These are phyloP conservation scores for Pleurotus giganteus DNA, from an alignment of 768 basidiomycete species.

Conservation along the genomic window DNA sequence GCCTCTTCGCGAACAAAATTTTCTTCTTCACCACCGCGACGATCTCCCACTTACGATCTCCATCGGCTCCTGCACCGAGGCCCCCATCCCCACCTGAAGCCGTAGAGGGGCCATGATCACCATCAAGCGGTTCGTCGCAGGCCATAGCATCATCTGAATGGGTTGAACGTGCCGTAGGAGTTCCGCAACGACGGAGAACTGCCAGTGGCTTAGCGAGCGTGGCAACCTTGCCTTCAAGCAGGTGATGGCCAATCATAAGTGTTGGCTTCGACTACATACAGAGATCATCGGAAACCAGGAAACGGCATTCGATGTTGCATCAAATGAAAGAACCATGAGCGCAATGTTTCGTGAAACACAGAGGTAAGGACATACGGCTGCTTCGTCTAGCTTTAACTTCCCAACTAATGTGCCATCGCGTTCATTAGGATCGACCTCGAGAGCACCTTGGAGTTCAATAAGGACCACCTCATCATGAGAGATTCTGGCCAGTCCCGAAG, in stretches of 20 bases:
- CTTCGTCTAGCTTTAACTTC: constrained; percentile 62
- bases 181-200: constrained; percentile 52
- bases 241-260: constrained; percentile 81
- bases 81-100: constrained; percentile 17
- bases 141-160: constrained; percentile 19
- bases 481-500: constrained; percentile 64
- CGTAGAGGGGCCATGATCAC: not conserved
- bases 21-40: constrained; percentile 77
- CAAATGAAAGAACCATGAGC: constrained; percentile 6
- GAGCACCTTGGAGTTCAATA: constrained; percentile 83
- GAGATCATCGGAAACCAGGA: not conserved
- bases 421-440: constrained; percentile 67
- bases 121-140: constrained; percentile 5
- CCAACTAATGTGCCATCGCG: constrained; percentile 76
- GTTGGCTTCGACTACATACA: constrained; percentile 67
- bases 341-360: not conserved
- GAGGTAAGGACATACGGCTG: constrained; percentile 20
- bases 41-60: constrained; percentile 49
- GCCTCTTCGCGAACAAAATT: constrained; percentile 79
- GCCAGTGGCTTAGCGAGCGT: constrained; percentile 79
- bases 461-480: constrained; percentile 80
- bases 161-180: constrained; percentile 10
- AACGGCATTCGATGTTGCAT: not conserved
- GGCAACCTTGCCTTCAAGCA: constrained; percentile 85
- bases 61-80: constrained; percentile 6